Evolutionary conservation across 140 eudicot genomes (phyloP).

Genomic region (Bidens hawaiensis): DNA sequence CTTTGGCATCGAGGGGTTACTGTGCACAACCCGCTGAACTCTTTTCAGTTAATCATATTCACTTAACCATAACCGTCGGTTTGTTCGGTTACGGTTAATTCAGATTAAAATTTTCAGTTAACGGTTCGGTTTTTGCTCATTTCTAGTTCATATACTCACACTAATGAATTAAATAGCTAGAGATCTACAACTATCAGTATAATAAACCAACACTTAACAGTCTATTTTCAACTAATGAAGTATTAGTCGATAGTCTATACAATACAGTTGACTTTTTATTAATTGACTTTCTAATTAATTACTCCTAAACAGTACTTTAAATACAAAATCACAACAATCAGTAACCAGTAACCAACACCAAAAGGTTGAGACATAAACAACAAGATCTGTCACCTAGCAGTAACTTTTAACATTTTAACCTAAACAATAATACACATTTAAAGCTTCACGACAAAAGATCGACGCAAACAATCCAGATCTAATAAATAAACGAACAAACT

Average conservation of each 20-base stretch:
- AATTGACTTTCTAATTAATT: neutral
- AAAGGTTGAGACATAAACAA: neutral
- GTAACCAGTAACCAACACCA: neutral
- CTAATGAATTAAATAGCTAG: neutral
- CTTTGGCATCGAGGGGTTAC: too few relatives aligned
- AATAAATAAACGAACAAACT: neutral
- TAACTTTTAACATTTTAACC: neutral
- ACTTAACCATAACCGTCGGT: too few relatives aligned
- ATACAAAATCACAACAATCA: neutral
- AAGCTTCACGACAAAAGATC: neutral
- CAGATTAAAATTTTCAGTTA: too few relatives aligned
- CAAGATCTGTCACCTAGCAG: slow-evolving; percentile 8
- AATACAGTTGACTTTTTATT: neutral
- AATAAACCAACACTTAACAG: neutral
- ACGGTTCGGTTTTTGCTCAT: too few relatives aligned
- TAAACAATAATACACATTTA: neutral
- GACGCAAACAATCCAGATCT: slow-evolving; percentile 9
- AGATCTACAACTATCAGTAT: neutral
- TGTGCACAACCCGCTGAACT: too few relatives aligned
- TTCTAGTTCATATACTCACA: neutral
- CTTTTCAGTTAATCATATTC: too few relatives aligned
- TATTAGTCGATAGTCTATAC: too few relatives aligned
- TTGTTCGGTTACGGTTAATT: too few relatives aligned
- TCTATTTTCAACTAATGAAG: neutral
- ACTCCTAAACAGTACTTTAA: neutral